Evolutionary conservation across 2,329 filamentous ascomycete genomes (phyloP), one percentile per base, ranked within the genome.

Genomic region (Colletotrichum phormii): DNA sequence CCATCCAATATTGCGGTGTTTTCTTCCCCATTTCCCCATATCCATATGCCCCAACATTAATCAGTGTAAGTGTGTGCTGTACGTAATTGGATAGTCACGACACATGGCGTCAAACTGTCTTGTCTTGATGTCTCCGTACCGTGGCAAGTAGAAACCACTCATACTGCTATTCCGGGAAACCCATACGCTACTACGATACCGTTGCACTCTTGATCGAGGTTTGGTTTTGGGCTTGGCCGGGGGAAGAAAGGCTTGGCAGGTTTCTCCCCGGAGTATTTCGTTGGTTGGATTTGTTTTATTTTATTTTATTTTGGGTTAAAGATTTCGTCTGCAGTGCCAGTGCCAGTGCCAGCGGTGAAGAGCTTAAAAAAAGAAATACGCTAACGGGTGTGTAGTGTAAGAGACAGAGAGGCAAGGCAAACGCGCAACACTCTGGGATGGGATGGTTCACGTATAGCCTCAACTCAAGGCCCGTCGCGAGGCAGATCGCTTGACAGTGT

Each of bases 381-480:
- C 49, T 24, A 37, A 24, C n/a, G 29, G 29, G 13, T 54, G 18
- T 29, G n/a, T 42, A 42, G 37, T 42, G 13, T 42, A 42, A 42
- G 37, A 22, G 7, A 55, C 9, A 22, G 37, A 55, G 35, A 12
- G 33, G 12, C 31, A 31, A 29, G 31, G 33, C 51, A 55, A 55
- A 55, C 49, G 62, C 22, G 51, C 62, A 37, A 57, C 61, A 37
- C 8, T n/a, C 18, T 53, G n/a, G 61, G 51, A 57, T 26, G 24
- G 62, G 62, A 64, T 46, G 62, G 51, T 24, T 64, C 51, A 65
- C 33, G 64, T 62, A 71, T 61, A 62, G 68, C 49, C 57, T 67
- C 64, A 61, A 67, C n/a, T 15, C 68, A 67, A 71, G 68, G 64
- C 57, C 63, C 55, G 68, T 61, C 68, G 68, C 68, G 63, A 64